Evolutionary conservation across 2,329 filamentous ascomycete species (phyloP).

Genomic region (Ceratocystis variospora): DNA sequence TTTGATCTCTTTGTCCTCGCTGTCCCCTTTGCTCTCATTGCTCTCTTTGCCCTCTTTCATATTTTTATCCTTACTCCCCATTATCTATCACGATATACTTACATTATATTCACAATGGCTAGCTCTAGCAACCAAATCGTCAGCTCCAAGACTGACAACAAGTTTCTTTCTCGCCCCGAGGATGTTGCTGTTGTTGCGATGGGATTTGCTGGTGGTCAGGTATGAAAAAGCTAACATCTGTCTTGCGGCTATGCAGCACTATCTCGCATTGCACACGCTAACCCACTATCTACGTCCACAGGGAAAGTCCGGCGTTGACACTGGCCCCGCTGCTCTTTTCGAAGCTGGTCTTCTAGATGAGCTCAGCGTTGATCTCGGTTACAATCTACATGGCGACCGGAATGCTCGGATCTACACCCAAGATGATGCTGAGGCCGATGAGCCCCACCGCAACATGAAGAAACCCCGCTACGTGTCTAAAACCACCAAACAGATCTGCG

Average conservation of each 20-base stretch:
- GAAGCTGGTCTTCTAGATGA: conserved; percentile 74
- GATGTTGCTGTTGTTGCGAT: conserved; percentile 88
- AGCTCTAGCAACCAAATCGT: conserved; percentile 30
- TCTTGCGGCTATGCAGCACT: not conserved
- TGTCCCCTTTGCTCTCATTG: not conserved
- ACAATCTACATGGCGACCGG: conserved; percentile 73
- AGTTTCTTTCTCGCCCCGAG: conserved; percentile 65
- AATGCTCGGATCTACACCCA: conserved; percentile 70
- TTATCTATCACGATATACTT: not conserved
- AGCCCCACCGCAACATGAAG: conserved; percentile 84
- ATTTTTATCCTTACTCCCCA: not conserved
- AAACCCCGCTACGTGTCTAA: conserved; percentile 74
- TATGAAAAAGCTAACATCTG: conserved; percentile 31
- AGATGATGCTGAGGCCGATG: conserved; percentile 56
- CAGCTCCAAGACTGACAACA: conserved; percentile 43
- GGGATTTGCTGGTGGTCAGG: conserved; percentile 92
- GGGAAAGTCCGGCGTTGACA: conserved; percentile 86
- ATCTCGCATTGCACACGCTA: conserved; percentile 11
- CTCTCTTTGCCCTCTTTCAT: not conserved
- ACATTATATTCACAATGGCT: conserved; percentile 12
- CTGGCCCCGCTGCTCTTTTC: conserved; percentile 77
- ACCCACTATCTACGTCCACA: conserved; percentile 27
- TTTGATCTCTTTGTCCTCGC: conserved; percentile 5
- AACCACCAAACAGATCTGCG: conserved; percentile 64
- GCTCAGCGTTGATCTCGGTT: conserved; percentile 72